Evolutionary conservation across 163 green algal species (phyloP), one percentile per base, ranked within the genome.

Genomic region (Chlorella variabilis): DNA sequence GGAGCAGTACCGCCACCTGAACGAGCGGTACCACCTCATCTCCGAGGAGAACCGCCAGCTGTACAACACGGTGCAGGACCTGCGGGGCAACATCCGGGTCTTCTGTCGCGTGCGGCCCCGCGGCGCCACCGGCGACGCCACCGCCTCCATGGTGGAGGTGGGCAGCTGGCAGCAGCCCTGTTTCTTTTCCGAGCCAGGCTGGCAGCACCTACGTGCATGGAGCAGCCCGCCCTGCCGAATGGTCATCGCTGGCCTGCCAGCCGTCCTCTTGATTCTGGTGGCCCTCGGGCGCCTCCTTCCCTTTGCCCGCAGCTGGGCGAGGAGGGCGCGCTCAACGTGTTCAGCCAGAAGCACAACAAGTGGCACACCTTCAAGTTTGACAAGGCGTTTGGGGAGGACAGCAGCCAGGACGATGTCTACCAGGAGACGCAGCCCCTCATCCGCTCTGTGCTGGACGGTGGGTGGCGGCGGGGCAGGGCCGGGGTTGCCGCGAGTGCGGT

Each of bases 371-470:
- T 93, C 91, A 91, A 91, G 78, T 98, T 96, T 76, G 95, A 98
- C 86, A 88, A 84, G 15, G 88, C 98, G 21, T 98, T 98, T 88
- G 89, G 88, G 25, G 71, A 90, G 71, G 58, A 70, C 20, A 86
- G 79, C 80, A 91, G 58, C 33, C 95, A 98, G 88, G 89, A 86
- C 36, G 77, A 92, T n/a, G 92, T 98, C 45, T 98, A 98, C 84
- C 90, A 92, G 23, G 95, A 98, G 83, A 96, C 92, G 18, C 90
- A 96, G 85, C 90, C 91, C 15, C 92, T 98, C 31, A 93, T 98
- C 62, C 90, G 94, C 83, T 97, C 91, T 15, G 95, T 98, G 58
- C 88, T 98, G 69, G 95, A 98, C 83, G 95, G 94, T 95, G 51
- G 2, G 66, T 25, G 54, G 2, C 7, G 34, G 33, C 3, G 7